Evolutionary conservation across 2,329 filamentous ascomycete genomes (phyloP), one percentile per base, ranked within the genome.

Genomic region (Ceratocystiopsis sp.): DNA sequence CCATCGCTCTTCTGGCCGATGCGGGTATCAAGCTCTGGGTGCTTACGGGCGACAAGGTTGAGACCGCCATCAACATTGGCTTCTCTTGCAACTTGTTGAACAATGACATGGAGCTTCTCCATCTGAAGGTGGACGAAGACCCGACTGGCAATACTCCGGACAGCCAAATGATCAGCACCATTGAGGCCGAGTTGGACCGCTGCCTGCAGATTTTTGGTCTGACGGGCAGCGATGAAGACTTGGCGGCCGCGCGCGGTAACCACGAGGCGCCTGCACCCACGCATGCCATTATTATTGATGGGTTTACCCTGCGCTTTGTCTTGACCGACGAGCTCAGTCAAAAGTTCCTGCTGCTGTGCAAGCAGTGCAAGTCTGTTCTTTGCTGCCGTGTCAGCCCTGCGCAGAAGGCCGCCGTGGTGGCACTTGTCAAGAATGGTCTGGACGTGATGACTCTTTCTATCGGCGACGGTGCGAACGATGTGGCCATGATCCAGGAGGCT

Each of bases 1-100:
- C 91, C 0, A 98, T 98, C 53, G 83, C 81, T 41, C 66, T 98
- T 38, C 76, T 98, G 42, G 89, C 81, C 29, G 77, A 86, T 55
- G 91, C 91, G 43, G 93, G 93, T 58, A 95, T 98, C 62, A 98
- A 98, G 62, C 74, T 98, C 9, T 98, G 91, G 91, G 91, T 98
- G 43, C 66, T 98, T 50, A 98, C 91, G 15, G 91, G 93, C 49
- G 91, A 98, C 69, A 98, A 96, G 62, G 89, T 96, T 32, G 91
- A 98, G 63, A 98, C 91, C 19, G 91, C 93, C 45, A 98, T 98
- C 75, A 98, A 98, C 64, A 98, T 98, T 57, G 91, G 91, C 3
- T 98, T 96, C 62, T 98, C 93, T 12, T 98, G 93, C 67, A 98
- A 98, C 53, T 70, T 98, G 32, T 73, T 98, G 44, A 86, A 89